phyloP scores from a whole-genome alignment of 2,329 filamentous ascomycete species.

The Nigrospora sphaerica region DNA sequence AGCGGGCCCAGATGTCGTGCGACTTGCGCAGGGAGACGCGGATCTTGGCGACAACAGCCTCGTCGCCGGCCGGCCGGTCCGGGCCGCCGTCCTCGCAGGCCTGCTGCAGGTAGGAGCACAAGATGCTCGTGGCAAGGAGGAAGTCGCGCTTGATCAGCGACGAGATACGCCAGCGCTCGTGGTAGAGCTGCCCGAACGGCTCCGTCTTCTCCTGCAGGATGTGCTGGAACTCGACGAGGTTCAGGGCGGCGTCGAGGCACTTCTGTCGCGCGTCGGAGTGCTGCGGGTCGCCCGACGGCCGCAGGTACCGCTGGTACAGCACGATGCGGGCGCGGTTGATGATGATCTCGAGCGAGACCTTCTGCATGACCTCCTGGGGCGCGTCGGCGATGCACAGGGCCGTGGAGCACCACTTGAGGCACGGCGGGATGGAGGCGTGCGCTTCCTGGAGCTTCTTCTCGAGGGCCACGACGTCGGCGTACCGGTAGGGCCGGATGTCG shows the following conservation, averaged over 20 bases:
- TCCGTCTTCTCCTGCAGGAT: conserved; percentile 40
- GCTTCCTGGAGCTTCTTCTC: conserved; percentile 12
- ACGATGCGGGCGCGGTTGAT: conserved; percentile 44
- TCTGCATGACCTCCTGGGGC: conserved; percentile 41
- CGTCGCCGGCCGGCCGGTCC: background rate
- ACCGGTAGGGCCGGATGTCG: conserved; percentile 9
- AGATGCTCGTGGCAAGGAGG: conserved; percentile 37
- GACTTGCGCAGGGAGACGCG: conserved; percentile 7
- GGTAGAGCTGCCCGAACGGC: conserved; percentile 32
- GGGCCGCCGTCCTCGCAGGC: background rate
- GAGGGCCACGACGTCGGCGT: conserved; percentile 13
- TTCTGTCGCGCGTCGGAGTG: conserved; percentile 33
- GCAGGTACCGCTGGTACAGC: conserved; percentile 46
- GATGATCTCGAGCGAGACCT: conserved; percentile 42
- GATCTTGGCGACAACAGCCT: conserved; percentile 1
- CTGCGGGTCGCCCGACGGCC: conserved; percentile 22
- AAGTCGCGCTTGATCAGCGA: conserved; percentile 38
- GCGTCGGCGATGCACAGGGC: conserved; percentile 35
- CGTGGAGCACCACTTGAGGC: conserved; percentile 11
- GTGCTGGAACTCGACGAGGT: conserved; percentile 39
- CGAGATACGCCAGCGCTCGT: conserved; percentile 36
- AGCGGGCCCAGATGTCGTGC: conserved; percentile 10
- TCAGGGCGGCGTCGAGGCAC: conserved; percentile 38
- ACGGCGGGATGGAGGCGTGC: conserved; percentile 7
- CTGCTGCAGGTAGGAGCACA: conserved; percentile 35